These are phyloP conservation scores for Suillus cothurnatus DNA, from an alignment of 768 basidiomycete species.

Conservation along the genomic window DNA sequence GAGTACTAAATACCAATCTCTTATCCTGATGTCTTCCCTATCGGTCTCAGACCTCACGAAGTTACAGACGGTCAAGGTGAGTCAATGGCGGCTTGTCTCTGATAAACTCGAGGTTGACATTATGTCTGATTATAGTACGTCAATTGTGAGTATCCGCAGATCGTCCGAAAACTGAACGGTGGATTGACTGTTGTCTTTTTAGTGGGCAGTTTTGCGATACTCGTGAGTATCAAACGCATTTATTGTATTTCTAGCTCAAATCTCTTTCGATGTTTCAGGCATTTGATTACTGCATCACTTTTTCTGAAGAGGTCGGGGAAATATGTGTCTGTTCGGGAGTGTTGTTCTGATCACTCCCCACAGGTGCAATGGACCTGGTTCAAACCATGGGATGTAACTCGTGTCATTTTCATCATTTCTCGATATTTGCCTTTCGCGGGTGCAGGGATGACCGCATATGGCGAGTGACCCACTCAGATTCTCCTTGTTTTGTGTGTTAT, in stretches of 20 bases:
- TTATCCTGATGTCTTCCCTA: not conserved
- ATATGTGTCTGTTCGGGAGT: not conserved
- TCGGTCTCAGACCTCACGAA: constrained; percentile 12
- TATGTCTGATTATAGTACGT: constrained; percentile 14
- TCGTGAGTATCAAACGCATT: constrained; percentile 12
- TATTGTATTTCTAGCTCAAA: not conserved
- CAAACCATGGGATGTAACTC: constrained; percentile 17
- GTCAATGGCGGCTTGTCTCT: not conserved
- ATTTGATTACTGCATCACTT: constrained; percentile 14
- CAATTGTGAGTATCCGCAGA: constrained; percentile 12
- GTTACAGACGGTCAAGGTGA: constrained; percentile 18
- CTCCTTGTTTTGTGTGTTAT: not conserved
- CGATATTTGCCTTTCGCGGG: constrained; percentile 24
- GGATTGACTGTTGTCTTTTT: not conserved
- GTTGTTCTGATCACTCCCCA: not conserved
- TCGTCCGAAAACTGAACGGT: not conserved
- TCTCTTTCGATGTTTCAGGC: not conserved
- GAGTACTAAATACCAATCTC: not conserved
- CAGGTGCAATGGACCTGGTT: constrained; percentile 23
- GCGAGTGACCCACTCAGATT: constrained; percentile 9
- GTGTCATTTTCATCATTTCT: constrained; percentile 18
- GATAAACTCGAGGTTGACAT: not conserved
- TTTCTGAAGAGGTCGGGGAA: constrained; percentile 9
- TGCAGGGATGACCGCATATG: constrained; percentile 14
- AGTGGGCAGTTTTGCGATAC: constrained; percentile 21